Base-by-base conservation (phyloP, 441 rosid species). In the Mallotus japonicus region DNA sequence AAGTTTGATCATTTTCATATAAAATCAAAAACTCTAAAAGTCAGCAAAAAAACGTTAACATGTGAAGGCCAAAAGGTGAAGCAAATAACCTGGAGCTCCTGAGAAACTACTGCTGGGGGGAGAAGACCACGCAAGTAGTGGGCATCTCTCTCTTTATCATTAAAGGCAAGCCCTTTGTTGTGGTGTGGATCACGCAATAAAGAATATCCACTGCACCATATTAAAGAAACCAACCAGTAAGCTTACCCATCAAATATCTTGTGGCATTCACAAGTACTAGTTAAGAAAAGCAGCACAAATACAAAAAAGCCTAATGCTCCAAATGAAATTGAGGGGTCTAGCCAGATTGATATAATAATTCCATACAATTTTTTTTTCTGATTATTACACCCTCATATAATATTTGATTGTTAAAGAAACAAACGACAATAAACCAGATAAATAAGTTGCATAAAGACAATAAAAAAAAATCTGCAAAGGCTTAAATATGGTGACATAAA, bases 161-260 rank as follows among this genome's bases (percentile, higher is more conserved):
- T 86, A 80, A 92, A 94, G 57, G 96, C 90, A 78, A 92, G 92
- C 74, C 99, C 99, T 78, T 94, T 94, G 90, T 92, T 92, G 77
- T 94, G 88, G 53, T 74, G 97, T 62, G 97, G 99, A 87, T 94
- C 97, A 77, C 97, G 85, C 81, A 94, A 82, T 79, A 94, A 79
- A 46, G 94, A 81, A 75, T 88, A 90, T 4, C 97, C 99, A 75
- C 99, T 94, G 84, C 80, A 81, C 58, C 34, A 65, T 62, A 44
- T 19, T 12, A 40, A 54, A 67, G 6, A 50, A 64, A 24, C 13
- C 16, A 28, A 44, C 19, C 1, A 19, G 46, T 8, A 19, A 19
- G 40, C 10, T 9, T 34, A 37, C 40, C 13, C 24, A 15, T 62
- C 19, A 62, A 15, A 32, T 64, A 64, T 4, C 67, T 11, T 10